A percentile compares a stretch with the other conserved stretches of the same genome.
These are phyloP conservation scores for Paramecium sexaurelia DNA, from an alignment of 73 alveolate genomes.

Conservation along the genomic window DNA sequence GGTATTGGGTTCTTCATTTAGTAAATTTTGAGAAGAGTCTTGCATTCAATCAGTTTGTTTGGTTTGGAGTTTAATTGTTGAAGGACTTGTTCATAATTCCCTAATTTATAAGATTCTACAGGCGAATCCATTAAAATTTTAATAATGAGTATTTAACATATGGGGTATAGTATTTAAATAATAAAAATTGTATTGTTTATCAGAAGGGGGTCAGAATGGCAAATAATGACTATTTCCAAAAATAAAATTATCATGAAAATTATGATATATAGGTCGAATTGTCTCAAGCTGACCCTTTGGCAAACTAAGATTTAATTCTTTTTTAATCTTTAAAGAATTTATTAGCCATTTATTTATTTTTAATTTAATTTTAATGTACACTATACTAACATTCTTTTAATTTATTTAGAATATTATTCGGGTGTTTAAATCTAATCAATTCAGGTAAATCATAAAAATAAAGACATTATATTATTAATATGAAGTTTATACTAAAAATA, in stretches of 20 bases:
- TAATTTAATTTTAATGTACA: too few relatives aligned
- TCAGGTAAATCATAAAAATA: too few relatives aligned
- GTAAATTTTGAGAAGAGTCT: conserved; percentile 18
- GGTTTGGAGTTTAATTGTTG: not conserved
- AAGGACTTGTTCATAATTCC: not conserved
- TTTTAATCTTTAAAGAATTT: too few relatives aligned
- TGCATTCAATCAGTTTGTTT: not conserved
- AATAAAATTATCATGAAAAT: not conserved
- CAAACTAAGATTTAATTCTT: not conserved
- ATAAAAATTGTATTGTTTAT: not conserved
- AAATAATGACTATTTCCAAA: not conserved
- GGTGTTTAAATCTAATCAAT: too few relatives aligned
- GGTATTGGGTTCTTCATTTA: not conserved
- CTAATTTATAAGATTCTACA: conserved; percentile 6
- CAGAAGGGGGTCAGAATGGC: not conserved
- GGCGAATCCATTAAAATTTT: conserved; percentile 22
- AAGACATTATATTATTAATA: too few relatives aligned
- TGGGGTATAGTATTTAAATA: not conserved
- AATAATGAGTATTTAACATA: not conserved
- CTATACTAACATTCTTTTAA: too few relatives aligned
- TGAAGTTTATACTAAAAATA: too few relatives aligned
- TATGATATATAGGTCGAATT: not conserved
- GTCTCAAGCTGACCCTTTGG: conserved; percentile 4
- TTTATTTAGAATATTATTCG: too few relatives aligned
- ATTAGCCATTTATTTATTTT: too few relatives aligned